Evolutionary conservation across 768 basidiomycete species (phyloP).

Genomic region (Candolleomyces efflorescens): DNA sequence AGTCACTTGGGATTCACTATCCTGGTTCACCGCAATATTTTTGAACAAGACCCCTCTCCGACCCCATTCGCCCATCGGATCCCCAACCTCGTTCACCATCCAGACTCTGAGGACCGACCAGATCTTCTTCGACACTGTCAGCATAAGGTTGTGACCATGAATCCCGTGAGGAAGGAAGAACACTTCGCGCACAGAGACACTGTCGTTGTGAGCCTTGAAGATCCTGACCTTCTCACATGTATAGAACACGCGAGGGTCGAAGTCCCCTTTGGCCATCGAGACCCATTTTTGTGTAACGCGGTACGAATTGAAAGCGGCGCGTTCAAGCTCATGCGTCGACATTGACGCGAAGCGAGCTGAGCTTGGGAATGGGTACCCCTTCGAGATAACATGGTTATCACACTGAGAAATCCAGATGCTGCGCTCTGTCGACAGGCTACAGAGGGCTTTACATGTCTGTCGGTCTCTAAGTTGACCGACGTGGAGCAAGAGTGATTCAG

Average conservation of each 20-base stretch:
- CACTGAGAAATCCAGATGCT: slow-evolving; percentile 57
- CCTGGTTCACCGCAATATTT: slow-evolving; percentile 47
- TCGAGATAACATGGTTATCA: slow-evolving; percentile 34
- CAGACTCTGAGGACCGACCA: slow-evolving; percentile 59
- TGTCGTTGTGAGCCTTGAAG: slow-evolving; percentile 30
- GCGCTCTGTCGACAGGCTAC: slow-evolving; percentile 39
- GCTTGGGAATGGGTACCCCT: slow-evolving; percentile 49
- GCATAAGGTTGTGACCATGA: slow-evolving; percentile 36
- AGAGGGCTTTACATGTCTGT: slow-evolving; percentile 51
- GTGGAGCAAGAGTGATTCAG: background rate
- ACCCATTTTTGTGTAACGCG: slow-evolving; percentile 49
- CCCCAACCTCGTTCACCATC: slow-evolving; percentile 29
- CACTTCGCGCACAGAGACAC: slow-evolving; percentile 40
- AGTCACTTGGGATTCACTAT: slow-evolving; percentile 37
- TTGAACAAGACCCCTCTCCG: slow-evolving; percentile 49
- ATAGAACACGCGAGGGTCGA: slow-evolving; percentile 11
- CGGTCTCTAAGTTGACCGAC: background rate
- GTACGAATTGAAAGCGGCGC: slow-evolving; percentile 38
- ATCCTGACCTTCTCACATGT: slow-evolving; percentile 20
- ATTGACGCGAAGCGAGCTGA: slow-evolving; percentile 27
- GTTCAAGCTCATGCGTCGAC: slow-evolving; percentile 40
- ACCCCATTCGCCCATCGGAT: slow-evolving; percentile 47
- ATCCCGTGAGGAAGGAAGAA: slow-evolving; percentile 42
- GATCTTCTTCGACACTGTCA: slow-evolving; percentile 54
- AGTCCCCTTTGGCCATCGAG: background rate